A percentile compares a stretch with the other conserved stretches of the same genome.
Conservation (phyloP, 2,329 filamentous ascomycete species). For the Fusarium sambucinum region DNA sequence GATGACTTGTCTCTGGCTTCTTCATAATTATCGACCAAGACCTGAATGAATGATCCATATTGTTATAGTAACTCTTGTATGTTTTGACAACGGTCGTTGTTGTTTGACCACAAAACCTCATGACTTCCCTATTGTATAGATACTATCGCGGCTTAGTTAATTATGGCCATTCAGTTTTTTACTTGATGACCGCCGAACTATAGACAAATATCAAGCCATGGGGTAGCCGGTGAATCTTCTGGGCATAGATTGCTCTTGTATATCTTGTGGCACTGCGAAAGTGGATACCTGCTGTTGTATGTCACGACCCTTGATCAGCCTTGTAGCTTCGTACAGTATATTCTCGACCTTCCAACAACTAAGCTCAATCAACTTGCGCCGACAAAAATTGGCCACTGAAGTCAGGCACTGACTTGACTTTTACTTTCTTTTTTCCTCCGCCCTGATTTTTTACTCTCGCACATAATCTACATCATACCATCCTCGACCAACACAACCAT, state of each 20-base stretch:
- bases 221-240: neutral
- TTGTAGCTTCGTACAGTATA: slow-evolving; percentile 53
- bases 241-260: neutral
- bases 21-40: neutral
- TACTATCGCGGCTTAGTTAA: neutral
- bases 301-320: slow-evolving; percentile 49
- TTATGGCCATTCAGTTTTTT: neutral
- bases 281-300: slow-evolving; percentile 42
- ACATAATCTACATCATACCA: slow-evolving; percentile 14
- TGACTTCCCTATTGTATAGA: neutral
- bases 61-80: no score
- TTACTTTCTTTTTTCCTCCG: slow-evolving; percentile 14
- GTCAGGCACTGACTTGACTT: slow-evolving; percentile 21
- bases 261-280: slow-evolving; percentile 7
- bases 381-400: slow-evolving; percentile 47
- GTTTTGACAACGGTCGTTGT: neutral
- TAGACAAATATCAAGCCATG: neutral
- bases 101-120: neutral
- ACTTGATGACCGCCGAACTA: neutral
- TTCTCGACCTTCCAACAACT: slow-evolving; percentile 41
- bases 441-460: slow-evolving; percentile 36
- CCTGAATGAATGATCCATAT: neutral
- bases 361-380: slow-evolving; percentile 32
- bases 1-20: slow-evolving; percentile 8
- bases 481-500: slow-evolving; percentile 51